Base-by-base conservation (phyloP, 164 flowering plant genomes). In the Magnolia officinalis region DNA sequence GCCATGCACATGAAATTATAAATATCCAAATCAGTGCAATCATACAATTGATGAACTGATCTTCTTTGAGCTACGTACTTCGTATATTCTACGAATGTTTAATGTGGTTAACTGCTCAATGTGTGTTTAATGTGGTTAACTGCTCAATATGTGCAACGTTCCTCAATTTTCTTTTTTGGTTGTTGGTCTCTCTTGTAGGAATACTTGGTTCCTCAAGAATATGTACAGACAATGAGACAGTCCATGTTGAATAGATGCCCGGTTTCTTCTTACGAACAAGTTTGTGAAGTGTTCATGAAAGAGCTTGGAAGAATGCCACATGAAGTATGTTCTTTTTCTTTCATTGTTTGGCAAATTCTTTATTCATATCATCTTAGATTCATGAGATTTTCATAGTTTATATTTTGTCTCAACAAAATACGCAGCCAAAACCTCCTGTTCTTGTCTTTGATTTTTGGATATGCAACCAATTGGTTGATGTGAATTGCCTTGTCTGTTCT, bases 181-280 rank as follows among this genome's bases (percentile, higher is more conserved):
- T 69, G 31, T 19, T 50, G 7, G 23, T 7, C 20, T 79, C 55
- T 66, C 65, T 61, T 82, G 26, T 84, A 96, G 98, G 99, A 96
- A 74, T 94, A 96, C 75, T 77, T 96, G 71, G 90, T 96, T 61
- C 99, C 98, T 76, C 81, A 84, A 76, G 99, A 96, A 82, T 94
- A 94, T 86, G 97, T 92, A 3, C 84, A 82, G 71, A 86, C 82
- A 67, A 89, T 96, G 98, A 88, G 97, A 81, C 89, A 91, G 68
- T 91, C 96, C 13, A 89, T 96, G 98, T 80, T 96, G 87, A 94
- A 96, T 78, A 91, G 78, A 80, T 96, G 99, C 78, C 99, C 98
- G 10, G 92, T 91, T 81, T 96, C 98, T 78, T 88, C 97, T 19
- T 94, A 94, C 76, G 96, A 94, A 37, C 94, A 94, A 90, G 94